Conservation (phyloP, 2,329 filamentous ascomycete genomes). For the Cadophora luteo-olivacea region DNA sequence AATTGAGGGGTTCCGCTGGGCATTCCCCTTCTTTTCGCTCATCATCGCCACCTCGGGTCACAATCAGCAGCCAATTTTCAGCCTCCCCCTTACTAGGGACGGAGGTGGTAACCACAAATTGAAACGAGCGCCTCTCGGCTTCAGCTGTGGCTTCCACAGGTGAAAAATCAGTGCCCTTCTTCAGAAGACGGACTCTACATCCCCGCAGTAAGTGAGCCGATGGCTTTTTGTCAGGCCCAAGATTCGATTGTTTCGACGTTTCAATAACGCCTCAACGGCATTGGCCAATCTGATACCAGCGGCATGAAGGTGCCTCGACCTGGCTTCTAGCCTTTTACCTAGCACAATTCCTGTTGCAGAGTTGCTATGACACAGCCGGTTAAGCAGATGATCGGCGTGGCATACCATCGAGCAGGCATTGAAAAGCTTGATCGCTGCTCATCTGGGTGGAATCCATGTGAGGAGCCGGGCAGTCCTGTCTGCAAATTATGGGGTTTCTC, state of each 20-base stretch:
- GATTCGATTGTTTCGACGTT: constrained; percentile 5
- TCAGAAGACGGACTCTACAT: background rate
- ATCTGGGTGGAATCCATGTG: background rate
- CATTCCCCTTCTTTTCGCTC: background rate
- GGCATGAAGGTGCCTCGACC: constrained; percentile 10
- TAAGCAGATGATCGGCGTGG: constrained; percentile 9
- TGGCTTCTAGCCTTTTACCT: background rate
- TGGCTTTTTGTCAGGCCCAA: background rate
- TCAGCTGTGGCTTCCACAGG: constrained; percentile 1
- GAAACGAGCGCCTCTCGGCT: background rate
- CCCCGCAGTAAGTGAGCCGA: background rate
- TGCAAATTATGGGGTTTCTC: constrained; percentile 10
- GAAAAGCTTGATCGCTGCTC: constrained; percentile 17
- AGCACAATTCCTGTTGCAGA: constrained; percentile 11
- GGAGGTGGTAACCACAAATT: background rate
- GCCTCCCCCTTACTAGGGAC: constrained; percentile 11
- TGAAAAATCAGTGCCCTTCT: background rate
- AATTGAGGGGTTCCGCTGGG: background rate
- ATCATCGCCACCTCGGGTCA: background rate
- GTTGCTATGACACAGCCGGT: constrained; percentile 4
- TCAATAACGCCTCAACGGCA: constrained; percentile 1
- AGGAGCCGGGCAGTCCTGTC: constrained; percentile 2
- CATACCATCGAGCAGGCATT: constrained; percentile 11
- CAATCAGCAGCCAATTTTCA: background rate
- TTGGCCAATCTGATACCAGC: constrained; percentile 17